Conservation (phyloP, 352 stramenopile genomes). For the Thalassiosira mediterranea region DNA sequence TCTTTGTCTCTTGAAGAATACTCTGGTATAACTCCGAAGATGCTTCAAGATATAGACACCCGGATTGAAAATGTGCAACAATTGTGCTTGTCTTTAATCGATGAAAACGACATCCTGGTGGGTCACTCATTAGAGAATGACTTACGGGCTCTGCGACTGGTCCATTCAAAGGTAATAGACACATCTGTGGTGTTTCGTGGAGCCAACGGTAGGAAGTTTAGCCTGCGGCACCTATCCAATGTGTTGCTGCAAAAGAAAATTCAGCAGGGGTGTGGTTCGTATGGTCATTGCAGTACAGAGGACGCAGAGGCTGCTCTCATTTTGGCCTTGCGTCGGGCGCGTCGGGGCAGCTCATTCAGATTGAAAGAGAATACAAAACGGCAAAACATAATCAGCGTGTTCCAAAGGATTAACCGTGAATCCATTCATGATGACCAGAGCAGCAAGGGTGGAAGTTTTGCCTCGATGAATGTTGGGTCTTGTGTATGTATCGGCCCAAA, state of each 20-base stretch:
- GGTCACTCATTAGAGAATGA: constrained; percentile 84
- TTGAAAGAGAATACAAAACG: constrained; percentile 48
- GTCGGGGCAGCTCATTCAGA: constrained; percentile 56
- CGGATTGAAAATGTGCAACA: constrained; percentile 66
- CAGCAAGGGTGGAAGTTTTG: constrained; percentile 27
- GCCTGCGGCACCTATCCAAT: constrained; percentile 63
- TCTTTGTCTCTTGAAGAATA: constrained; percentile 36
- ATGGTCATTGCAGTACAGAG: constrained; percentile 76
- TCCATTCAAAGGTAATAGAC: constrained; percentile 72
- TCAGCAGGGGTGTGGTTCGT: constrained; percentile 42
- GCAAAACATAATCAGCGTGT: constrained; percentile 48
- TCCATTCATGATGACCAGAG: constrained; percentile 4
- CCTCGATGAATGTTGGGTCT: constrained; percentile 38
- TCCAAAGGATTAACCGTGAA: constrained; percentile 47
- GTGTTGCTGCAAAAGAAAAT: constrained; percentile 73
- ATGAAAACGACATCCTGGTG: constrained; percentile 73
- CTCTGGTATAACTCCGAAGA: constrained; percentile 71
- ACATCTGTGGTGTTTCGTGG: constrained; percentile 74
- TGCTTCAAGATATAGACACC: constrained; percentile 60
- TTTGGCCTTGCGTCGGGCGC: constrained; percentile 63
- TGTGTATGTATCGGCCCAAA: constrained; percentile 70
- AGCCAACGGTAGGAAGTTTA: constrained; percentile 69
- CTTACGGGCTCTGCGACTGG: constrained; percentile 60
- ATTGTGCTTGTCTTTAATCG: constrained; percentile 51
- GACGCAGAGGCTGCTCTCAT: constrained; percentile 71